Evolutionary conservation across 495 filamentous ascomycete species (phyloP), one percentile per base, ranked within the genome.

Genomic region (Xylaria palmicola): DNA sequence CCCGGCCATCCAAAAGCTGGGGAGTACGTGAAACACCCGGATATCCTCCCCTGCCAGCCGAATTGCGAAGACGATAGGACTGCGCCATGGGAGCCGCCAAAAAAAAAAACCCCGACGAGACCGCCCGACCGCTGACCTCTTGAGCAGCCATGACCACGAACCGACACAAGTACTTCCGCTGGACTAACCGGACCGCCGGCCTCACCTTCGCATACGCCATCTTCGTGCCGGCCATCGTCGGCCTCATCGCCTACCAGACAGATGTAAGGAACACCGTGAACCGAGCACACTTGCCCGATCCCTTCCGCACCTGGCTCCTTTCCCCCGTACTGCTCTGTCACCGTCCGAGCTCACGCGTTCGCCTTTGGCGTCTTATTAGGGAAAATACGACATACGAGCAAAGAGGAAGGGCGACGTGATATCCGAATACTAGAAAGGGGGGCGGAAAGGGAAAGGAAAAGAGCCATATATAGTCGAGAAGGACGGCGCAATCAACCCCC

Each of bases 161-260:
- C 79, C 90, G 94, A 50, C 88, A 92, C 85, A 93, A 90, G 77
- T 96, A 92, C 85, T 98, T 97, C 84, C 85, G 90, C 68, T 98
- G 90, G 90, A 97, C 88, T 13, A 82, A 85, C 24, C 82, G 90
- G 64, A 94, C 92, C 44, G 91, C 90, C 24, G 85, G 85, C 80
- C 63, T 96, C 62, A 88, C 86, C 4, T 84, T 97, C 67, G 71
- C 86, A 32, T 97, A 91, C 75, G 81, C 88, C 57, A 75, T 85
- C 26, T 75, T 83, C 36, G 82, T 97, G 22, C 94, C 94, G 6
- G 70, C 74, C 30, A 74, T 87, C 34, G 40, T 96, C 54, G 86
- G 85, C 34, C 86, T 87, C 62, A 51, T 93, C 36, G 90, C 82
- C 19, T 95, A 87, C 68, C 82, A 79, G 59, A 90, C 85, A 27